phyloP scores from a whole-genome alignment of 345 rosid species.

The Aquilaria malaccensis region DNA sequence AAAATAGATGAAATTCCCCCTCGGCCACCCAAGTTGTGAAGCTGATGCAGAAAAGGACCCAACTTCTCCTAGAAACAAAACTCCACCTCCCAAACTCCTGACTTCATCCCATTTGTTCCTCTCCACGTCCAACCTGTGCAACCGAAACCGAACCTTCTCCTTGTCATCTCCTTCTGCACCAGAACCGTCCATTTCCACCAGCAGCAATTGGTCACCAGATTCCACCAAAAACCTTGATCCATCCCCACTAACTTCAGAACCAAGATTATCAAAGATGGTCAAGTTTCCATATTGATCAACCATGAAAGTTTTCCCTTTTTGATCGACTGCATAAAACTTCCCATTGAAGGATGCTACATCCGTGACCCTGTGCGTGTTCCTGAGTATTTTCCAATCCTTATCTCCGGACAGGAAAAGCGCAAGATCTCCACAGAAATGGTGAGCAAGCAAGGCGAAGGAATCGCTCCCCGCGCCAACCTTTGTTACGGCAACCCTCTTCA shows the following conservation, averaged over 20 bases:
- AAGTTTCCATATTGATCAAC: slow-evolving; percentile 10
- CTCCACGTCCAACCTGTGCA: slow-evolving; percentile 16
- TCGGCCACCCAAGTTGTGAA: no score
- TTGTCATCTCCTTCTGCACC: slow-evolving; percentile 1
- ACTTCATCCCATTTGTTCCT: slow-evolving; percentile 17
- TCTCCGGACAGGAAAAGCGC: slow-evolving; percentile 12
- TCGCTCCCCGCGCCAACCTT: neutral
- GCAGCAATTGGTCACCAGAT: slow-evolving; percentile 13
- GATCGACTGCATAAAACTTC: slow-evolving; percentile 10
- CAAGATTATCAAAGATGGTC: slow-evolving; percentile 5
- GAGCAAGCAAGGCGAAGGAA: slow-evolving; percentile 5
- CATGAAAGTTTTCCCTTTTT: slow-evolving; percentile 10
- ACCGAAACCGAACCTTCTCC: slow-evolving; percentile 11
- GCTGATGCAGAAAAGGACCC: no score
- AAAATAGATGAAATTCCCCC: no score
- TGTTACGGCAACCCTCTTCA: neutral
- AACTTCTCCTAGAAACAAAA: slow-evolving; percentile 12
- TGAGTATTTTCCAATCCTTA: slow-evolving; percentile 13
- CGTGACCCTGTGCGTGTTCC: neutral
- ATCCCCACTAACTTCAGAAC: no score
- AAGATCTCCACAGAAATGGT: neutral
- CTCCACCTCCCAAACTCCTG: slow-evolving; percentile 9
- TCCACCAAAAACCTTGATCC: neutral
- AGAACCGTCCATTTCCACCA: slow-evolving; percentile 3
- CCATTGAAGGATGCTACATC: slow-evolving; percentile 12